Evolutionary conservation across 202 grass and related monocot species (phyloP).

Genomic region (Schoenoplectus tabernaemontani): DNA sequence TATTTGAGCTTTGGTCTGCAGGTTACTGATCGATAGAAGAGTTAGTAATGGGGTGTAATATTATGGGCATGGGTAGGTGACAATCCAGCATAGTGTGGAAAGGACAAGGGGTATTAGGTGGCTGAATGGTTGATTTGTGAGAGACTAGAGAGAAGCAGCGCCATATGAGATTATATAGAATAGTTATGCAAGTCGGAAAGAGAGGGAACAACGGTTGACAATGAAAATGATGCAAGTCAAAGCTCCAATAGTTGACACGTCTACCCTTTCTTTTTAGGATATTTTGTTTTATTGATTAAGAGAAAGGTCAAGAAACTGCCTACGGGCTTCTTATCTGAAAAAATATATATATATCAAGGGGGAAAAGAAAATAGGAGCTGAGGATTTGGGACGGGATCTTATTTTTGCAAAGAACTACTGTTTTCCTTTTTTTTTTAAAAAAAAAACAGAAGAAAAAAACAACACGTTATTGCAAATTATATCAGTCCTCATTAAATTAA

Average conservation of each 20-base stretch:
- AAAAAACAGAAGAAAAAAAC: neutral
- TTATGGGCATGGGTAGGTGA: slow-evolving; percentile 34
- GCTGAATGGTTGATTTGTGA: slow-evolving; percentile 2
- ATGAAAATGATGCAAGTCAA: slow-evolving; percentile 43
- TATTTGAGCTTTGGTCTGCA: neutral
- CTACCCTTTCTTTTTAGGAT: slow-evolving; percentile 25
- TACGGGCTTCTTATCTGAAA: neutral
- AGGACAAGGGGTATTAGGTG: slow-evolving; percentile 27
- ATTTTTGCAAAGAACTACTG: neutral
- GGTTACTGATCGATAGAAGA: slow-evolving; percentile 22
- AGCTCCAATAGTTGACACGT: slow-evolving; percentile 19
- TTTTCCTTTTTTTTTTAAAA: neutral
- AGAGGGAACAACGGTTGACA: slow-evolving; percentile 31
- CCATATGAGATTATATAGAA: slow-evolving; percentile 13
- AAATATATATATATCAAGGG: neutral
- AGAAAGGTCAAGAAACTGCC: neutral
- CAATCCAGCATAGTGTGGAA: slow-evolving; percentile 21
- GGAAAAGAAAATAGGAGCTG: neutral
- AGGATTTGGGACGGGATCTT: neutral
- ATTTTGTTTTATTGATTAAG: slow-evolving; percentile 28
- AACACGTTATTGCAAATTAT: neutral
- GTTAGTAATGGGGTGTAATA: slow-evolving; percentile 27
- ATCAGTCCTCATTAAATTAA: neutral
- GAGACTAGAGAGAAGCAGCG: neutral
- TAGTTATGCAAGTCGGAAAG: slow-evolving; percentile 40